Evolutionary conservation across 1,284 basidiomycete genomes (phyloP), one percentile per base, ranked within the genome.

Genomic region (Microbotryum intermedium): DNA sequence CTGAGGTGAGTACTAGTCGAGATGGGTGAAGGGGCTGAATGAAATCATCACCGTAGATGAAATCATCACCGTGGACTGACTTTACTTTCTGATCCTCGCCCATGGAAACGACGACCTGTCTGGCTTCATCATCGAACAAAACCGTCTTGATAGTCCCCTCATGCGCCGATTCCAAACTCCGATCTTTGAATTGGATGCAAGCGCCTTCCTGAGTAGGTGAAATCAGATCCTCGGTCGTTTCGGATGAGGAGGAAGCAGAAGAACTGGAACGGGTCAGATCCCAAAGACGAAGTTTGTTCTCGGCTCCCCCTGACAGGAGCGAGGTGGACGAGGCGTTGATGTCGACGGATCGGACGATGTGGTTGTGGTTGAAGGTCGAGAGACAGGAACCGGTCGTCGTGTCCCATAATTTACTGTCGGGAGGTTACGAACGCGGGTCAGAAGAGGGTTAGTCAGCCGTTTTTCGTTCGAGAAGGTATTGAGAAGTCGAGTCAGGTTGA

Each of bases 231-330:
- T 71, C 81, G 74, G 3, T 74, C 61, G 42, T 79, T 81, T 53
- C 77, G 75, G 60, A 78, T 76, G 61, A 86, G 84, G 49, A 79
- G 77, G 55, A 94, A n/a, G n/a, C n/a, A n/a, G n/a, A n/a, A n/a
- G n/a, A n/a, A n/a, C n/a, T n/a, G 80, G 61, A 88, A 81, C 63
- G 88, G 59, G 79, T 78, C 44, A 98, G 81, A 77, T 97, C 90
- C 74, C 97, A 98, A 72, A 97, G 83, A 59, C 94, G 82, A 58
- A 97, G 86, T 78, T 92, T 97, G 81, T 97, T 97, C 76, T 98
- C 95, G 77, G 97, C 87, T 1, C 94, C 94, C 47, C 91, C 93
- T n/a, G 89, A 91, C 57, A 94, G 78, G 57, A 92, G 80, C 73
- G 83, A 84, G 4, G 80, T 78, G 13, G 83, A 78, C 50, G 77